Evolutionary conservation across 2,329 filamentous ascomycete genomes (phyloP).

Genomic region (Trichoderma gracile): DNA sequence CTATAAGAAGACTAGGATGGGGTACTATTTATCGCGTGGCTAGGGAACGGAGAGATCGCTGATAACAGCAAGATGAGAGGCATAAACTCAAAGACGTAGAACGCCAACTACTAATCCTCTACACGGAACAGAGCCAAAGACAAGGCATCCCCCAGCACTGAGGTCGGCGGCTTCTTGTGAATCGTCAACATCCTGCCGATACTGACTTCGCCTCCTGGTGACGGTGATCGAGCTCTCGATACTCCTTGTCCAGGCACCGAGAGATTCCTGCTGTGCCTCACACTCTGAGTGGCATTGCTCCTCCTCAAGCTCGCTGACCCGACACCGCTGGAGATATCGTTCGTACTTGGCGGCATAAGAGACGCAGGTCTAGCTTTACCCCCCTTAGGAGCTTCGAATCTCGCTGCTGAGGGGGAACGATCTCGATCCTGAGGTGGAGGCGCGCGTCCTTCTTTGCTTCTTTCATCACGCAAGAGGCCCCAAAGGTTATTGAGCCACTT

Average conservation of each 20-base stretch:
- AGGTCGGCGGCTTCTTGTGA: constrained; percentile 28
- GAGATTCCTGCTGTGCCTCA: constrained; percentile 26
- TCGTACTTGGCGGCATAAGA: constrained; percentile 1
- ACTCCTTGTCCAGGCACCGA: constrained; percentile 22
- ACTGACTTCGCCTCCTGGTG: constrained; percentile 25
- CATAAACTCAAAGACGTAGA: not conserved
- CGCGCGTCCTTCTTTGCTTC: constrained; percentile 24
- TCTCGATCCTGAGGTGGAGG: constrained; percentile 10
- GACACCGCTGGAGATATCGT: not conserved
- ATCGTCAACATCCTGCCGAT: constrained; percentile 27
- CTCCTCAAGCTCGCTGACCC: constrained; percentile 13
- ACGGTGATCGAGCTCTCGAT: constrained; percentile 8
- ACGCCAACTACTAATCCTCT: constrained; percentile 12
- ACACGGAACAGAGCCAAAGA: constrained; percentile 30
- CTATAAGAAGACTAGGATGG: too few species aligned
- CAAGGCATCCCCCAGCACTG: constrained; percentile 29
- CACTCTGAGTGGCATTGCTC: constrained; percentile 28
- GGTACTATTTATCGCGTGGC: not conserved
- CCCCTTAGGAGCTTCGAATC: constrained; percentile 30
- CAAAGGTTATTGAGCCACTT: constrained; percentile 38
- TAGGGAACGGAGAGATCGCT: not conserved
- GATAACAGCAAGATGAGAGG: not conserved
- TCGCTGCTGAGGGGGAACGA: constrained; percentile 24
- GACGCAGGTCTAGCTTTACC: constrained; percentile 37
- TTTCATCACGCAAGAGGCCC: constrained; percentile 34